Evolutionary conservation across 176 grass and related monocot species (phyloP).

Genomic region (bread wheat (Triticum aestivum)): DNA sequence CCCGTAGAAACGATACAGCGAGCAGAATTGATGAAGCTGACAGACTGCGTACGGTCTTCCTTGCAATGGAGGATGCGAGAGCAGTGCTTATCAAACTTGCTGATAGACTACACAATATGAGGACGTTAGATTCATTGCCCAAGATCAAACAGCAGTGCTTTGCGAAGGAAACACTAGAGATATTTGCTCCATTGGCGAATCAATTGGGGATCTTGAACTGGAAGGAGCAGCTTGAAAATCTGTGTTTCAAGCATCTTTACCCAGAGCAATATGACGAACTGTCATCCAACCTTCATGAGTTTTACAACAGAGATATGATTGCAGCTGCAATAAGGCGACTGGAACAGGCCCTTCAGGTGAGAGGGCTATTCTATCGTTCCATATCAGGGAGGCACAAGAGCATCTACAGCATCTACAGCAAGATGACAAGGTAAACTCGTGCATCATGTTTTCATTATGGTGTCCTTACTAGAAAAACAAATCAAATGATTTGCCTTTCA

Average conservation of each 20-base stretch:
- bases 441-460: not conserved
- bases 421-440: slow-evolving; percentile 67
- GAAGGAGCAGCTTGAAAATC: slow-evolving; percentile 85
- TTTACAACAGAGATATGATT: slow-evolving; percentile 70
- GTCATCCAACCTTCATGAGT: slow-evolving; percentile 49
- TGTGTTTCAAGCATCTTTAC: slow-evolving; percentile 74
- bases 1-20: slow-evolving; percentile 69
- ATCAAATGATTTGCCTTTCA: not conserved
- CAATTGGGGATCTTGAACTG: slow-evolving; percentile 63
- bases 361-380: slow-evolving; percentile 53
- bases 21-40: slow-evolving; percentile 70
- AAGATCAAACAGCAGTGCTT: slow-evolving; percentile 61
- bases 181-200: slow-evolving; percentile 71
- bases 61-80: slow-evolving; percentile 76
- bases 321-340: slow-evolving; percentile 57
- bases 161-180: slow-evolving; percentile 76
- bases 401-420: slow-evolving; percentile 83
- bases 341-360: slow-evolving; percentile 64
- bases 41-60: slow-evolving; percentile 65
- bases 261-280: slow-evolving; percentile 57
- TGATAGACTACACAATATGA: slow-evolving; percentile 79
- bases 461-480: not conserved
- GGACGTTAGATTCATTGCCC: slow-evolving; percentile 56
- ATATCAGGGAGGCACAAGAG: slow-evolving; percentile 75
- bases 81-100: slow-evolving; percentile 76